Evolutionary conservation across 768 basidiomycete species (phyloP), one percentile per base, ranked within the genome.

Genomic region (Mycena epipterygia): DNA sequence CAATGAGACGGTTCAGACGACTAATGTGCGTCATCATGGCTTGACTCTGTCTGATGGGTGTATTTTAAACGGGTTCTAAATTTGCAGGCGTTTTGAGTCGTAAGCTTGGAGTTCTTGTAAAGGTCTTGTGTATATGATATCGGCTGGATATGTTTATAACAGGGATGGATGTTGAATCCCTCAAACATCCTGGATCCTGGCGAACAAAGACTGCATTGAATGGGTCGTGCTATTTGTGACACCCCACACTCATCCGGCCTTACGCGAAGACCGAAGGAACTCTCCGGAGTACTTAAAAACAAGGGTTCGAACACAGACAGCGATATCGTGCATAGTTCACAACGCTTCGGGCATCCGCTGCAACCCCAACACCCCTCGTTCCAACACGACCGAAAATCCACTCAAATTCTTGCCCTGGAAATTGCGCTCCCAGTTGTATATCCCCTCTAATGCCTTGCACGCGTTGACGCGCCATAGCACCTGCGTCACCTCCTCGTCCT

Each of bases 321-420:
- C 35, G 14, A 37, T 37, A 7, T 37, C 6, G 14, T 7, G 14
- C 35, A 37, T 37, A 7, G 14, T 37, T 37, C 35, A 37, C 35
- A 37, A 7, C 35, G 35, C 35, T 14, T 37, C 46, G 23, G 25
- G 6, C 7, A 25, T 27, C 33, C 29, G 41, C 46, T 60, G 27
- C n/a, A 77, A 55, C 19, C 76, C 76, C 29, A 77, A 48, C 14
- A 27, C 41, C n/a, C 76, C 76, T 14, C 68, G 52, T 56, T 77
- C 68, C 32, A 77, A 21, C 8, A 61, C 42, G 30, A 77, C 74
- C 9, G 57, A 27, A 7, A 73, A 41, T 1, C 75, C 75, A 33
- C 63, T 42, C 25, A 77, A 62, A 21, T 44, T 62, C 48, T 74
- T 73, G 0, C 61, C 57, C 2, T 64, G 64, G 55, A 77, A 76